Evolutionary conservation across 305 asterid genomes (phyloP), one percentile per base, ranked within the genome.

Genomic region (Fraxinus nigra): DNA sequence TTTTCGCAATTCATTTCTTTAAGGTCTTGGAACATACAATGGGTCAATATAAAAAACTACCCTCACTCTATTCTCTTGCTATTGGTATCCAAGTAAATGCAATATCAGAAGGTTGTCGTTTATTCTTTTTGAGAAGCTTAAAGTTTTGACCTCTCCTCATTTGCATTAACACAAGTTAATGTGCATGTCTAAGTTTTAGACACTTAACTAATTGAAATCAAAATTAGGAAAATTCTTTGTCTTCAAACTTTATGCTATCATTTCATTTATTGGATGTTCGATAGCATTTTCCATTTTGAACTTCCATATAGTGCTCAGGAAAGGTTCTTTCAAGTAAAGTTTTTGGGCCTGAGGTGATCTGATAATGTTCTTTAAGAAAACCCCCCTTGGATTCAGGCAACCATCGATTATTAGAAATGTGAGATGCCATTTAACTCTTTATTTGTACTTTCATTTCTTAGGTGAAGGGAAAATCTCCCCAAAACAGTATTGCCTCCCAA

Each of bases 391-490:
- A 67, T 67, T 20, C 26, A 30, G 37, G 74, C 20, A 26, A 30
- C 74, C 13, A 63, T 67, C 16, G 74, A 28, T 28, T 67, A 32
- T 30, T 69, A 14, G 40, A 69, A 69, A 30, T 69, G 75, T 30
- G 20, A 30, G 40, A 10, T 22, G 5, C 40, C 24, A 32, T 69
- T 30, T 34, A 69, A 14, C 46, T 32, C 14, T 73, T 78, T 43
- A 70, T 35, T 77, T 72, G 77, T 84, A 76, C 75, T 85, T 84
- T 56, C 80, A 33, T 84, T 82, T 89, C 76, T 54, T 86, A 96
- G 98, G 92, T 92, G 79, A 94, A 90, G 90, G 97, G 88, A 84
- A 94, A 90, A 79, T 38, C 93, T 87, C 85, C 86, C 81, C 94
- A 90, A 83, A 90, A 82, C 85, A 89, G 86, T 80, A 69, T 82